These are phyloP conservation scores for Trichoderma breve DNA, from an alignment of 2,329 filamentous ascomycete genomes.

Conservation along the genomic window DNA sequence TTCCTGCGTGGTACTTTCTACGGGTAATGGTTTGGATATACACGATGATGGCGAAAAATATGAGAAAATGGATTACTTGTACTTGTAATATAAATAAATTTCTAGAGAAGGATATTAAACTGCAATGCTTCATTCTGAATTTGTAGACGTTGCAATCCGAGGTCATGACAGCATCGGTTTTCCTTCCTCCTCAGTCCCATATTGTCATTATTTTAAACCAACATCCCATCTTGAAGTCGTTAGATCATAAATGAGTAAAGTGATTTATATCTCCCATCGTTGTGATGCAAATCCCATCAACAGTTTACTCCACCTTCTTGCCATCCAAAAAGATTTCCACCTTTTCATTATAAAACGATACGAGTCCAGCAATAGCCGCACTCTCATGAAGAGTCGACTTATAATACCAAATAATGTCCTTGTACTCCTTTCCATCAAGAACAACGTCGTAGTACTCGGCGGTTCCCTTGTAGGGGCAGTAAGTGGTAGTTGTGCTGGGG, in stretches of 20 bases:
- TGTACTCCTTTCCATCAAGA: constrained; percentile 42
- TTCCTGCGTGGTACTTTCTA: background rate
- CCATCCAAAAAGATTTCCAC: constrained; percentile 62
- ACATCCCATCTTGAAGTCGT: background rate
- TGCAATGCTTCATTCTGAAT: background rate
- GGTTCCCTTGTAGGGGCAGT: constrained; percentile 66
- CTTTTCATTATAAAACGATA: constrained; percentile 69
- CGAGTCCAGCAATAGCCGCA: constrained; percentile 50
- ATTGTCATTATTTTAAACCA: background rate
- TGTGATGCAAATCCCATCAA: background rate
- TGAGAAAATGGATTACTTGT: background rate
- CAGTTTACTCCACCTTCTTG: constrained; percentile 19
- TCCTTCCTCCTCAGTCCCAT: background rate
- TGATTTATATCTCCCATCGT: background rate
- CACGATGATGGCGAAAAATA: background rate
- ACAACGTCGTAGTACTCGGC: constrained; percentile 61
- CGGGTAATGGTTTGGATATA: background rate
- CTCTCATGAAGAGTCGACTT: constrained; percentile 56
- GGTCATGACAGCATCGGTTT: background rate
- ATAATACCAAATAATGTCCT: constrained; percentile 64
- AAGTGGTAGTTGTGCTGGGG: constrained; percentile 51
- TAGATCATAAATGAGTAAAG: background rate
- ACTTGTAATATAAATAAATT: background rate
- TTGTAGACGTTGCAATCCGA: background rate
- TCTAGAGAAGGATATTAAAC: background rate